Evolutionary conservation across 805 yeast species (phyloP).

Genomic region (Candida endomychidarum): DNA sequence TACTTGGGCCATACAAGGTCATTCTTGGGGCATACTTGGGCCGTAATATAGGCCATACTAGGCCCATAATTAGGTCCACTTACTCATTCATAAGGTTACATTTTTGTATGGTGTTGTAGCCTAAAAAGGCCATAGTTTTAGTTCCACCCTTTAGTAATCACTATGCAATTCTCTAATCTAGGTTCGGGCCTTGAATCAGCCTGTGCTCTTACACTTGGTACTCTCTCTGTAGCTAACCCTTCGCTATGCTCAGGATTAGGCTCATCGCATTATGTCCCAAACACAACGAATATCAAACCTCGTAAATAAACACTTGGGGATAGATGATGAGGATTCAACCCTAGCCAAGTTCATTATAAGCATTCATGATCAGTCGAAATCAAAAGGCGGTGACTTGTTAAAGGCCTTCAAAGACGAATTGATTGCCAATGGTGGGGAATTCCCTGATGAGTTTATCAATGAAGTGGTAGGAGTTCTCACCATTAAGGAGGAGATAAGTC

Average conservation of each 20-base stretch:
- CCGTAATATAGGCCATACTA: too few species aligned
- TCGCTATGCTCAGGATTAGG: neutral
- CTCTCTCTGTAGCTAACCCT: neutral
- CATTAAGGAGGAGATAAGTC: conserved; percentile 8
- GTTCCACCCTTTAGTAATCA: too few species aligned
- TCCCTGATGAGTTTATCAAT: conserved; percentile 32
- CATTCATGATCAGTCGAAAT: conserved; percentile 9
- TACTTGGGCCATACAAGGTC: too few species aligned
- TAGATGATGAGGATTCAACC: conserved; percentile 11
- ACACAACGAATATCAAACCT: conserved; percentile 4
- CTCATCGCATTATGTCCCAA: conserved; percentile 12
- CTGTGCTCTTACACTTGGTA: too few species aligned
- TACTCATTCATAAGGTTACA: too few species aligned
- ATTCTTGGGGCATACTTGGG: too few species aligned
- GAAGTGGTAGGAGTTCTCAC: conserved; percentile 19
- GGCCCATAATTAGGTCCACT: too few species aligned
- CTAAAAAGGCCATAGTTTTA: too few species aligned
- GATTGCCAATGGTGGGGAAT: conserved; percentile 41
- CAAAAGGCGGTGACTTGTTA: conserved; percentile 6
- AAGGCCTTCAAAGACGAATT: conserved; percentile 18
- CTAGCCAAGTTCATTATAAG: conserved; percentile 12
- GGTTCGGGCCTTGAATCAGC: too few species aligned
- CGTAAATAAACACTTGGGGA: conserved; percentile 9
- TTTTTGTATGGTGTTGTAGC: too few species aligned
- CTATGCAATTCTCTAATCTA: too few species aligned